These are phyloP conservation scores for Boletus subcaerulescens DNA, from an alignment of 768 basidiomycete species.

Conservation along the genomic window DNA sequence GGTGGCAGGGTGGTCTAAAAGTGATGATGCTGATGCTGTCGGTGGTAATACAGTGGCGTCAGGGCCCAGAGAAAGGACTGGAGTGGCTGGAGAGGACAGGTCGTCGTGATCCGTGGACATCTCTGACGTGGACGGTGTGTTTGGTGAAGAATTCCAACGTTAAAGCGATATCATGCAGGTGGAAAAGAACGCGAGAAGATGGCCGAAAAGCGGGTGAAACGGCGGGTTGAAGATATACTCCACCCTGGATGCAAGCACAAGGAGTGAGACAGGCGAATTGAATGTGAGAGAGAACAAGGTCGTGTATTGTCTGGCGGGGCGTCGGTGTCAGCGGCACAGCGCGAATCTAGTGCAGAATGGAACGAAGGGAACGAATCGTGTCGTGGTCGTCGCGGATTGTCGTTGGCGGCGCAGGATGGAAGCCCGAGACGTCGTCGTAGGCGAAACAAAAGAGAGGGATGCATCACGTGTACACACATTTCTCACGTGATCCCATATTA, in stretches of 20 bases:
- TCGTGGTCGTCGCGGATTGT: slow-evolving; percentile 3
- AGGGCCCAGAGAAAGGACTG: slow-evolving; percentile 9
- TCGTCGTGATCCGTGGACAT: slow-evolving; percentile 27
- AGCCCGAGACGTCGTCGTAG: slow-evolving; percentile 10
- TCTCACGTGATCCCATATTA: slow-evolving; percentile 1
- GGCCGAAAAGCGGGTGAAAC: not conserved
- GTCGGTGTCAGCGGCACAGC: not conserved
- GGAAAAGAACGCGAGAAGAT: not conserved
- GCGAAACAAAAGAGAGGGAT: slow-evolving; percentile 15
- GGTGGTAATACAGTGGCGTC: slow-evolving; percentile 27
- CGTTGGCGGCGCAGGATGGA: slow-evolving; percentile 10
- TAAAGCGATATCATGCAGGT: slow-evolving; percentile 21
- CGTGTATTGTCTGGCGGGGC: not conserved
- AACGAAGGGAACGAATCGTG: not conserved
- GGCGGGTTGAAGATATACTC: slow-evolving; percentile 8
- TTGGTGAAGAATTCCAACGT: slow-evolving; percentile 7
- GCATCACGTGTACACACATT: not conserved
- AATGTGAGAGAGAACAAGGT: not conserved
- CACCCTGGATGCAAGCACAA: slow-evolving; percentile 4
- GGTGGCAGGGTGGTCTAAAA: slow-evolving; percentile 23
- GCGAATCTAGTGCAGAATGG: not conserved
- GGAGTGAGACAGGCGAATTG: slow-evolving; percentile 4
- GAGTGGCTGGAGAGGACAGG: slow-evolving; percentile 13
- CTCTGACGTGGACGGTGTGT: slow-evolving; percentile 18
- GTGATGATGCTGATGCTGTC: slow-evolving; percentile 16